Base-by-base conservation (phyloP, 768 basidiomycete genomes). In the Pholiota conissans region DNA sequence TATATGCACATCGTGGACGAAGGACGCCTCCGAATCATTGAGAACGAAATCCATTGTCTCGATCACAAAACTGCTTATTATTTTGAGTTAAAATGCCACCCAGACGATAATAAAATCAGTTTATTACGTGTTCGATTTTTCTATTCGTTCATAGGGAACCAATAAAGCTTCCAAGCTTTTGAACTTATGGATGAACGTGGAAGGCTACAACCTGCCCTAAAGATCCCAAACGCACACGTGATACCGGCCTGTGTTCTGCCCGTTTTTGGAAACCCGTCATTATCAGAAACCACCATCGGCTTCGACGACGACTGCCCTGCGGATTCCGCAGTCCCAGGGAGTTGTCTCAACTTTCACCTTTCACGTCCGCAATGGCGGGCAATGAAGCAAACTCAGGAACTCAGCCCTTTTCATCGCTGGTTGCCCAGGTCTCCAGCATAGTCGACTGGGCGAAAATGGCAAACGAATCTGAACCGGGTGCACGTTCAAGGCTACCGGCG, bases 401-500 rank as follows among this genome's bases (percentile, higher is more conserved):
- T 24, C 13, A 22, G 24, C 22, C 22, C 2, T 24, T 45, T 8
- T 45, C 18, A 22, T 24, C 42, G 6, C 5, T 45, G 42, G 42
- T 24, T 45, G 20, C 18, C 5, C 27, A n/a, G 13, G 30, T 34
- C 29, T 32, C 49, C 11, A 34, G 18, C 28, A 35, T 20, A 34
- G 29, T 6, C 18, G 29, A 9, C 13, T 4, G 18, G 22, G 40
- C 40, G 28, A 46, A 48, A 48, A 65, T 60, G 62, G 60, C 58
- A n/a, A 60, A 51, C 30, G 42, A 45, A 22, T 55, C 63, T 9
- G 84, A 45, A 22, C 53, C 63, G 7, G 84, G 85, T 11, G 76
- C 84, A 24, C 89, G 91, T 35, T 86, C 89, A 22, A 77, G 85
- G 61, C 68, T 85, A 50, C 77, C 84, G 63, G 67, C 76, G 35